Conservation (phyloP, 805 yeast genomes). For the Ogataea allantospora region DNA sequence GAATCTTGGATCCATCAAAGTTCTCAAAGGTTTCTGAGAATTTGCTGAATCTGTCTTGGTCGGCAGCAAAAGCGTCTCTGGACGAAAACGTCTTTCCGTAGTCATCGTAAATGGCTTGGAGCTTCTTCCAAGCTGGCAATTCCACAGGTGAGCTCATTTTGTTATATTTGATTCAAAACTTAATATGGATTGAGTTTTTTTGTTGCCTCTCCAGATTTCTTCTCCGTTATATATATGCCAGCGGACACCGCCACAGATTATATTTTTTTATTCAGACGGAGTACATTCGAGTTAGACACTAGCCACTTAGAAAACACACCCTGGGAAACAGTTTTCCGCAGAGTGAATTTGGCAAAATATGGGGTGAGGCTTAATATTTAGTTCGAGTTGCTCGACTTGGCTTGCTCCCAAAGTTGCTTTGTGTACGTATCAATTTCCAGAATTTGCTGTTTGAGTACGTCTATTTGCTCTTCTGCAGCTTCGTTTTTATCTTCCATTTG, state of each 20-base stretch:
- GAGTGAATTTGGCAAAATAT: slow-evolving; percentile 4
- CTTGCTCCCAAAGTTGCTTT: slow-evolving; percentile 41
- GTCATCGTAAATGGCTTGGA: slow-evolving; percentile 67
- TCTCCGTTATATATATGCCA: slow-evolving; percentile 2
- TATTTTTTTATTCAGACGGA: not conserved
- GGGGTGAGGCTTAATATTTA: not conserved
- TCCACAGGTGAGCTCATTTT: slow-evolving; percentile 43
- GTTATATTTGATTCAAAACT: not conserved
- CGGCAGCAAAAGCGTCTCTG: slow-evolving; percentile 72
- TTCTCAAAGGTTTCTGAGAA: slow-evolving; percentile 76
- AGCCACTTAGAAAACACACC: not conserved
- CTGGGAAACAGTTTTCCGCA: slow-evolving; percentile 18
- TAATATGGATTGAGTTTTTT: not conserved
- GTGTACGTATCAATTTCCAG: slow-evolving; percentile 44
- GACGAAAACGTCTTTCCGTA: slow-evolving; percentile 72
- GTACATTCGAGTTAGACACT: no score
- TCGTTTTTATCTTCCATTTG: slow-evolving; percentile 49
- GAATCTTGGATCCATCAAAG: slow-evolving; percentile 82
- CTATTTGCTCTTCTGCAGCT: slow-evolving; percentile 47
- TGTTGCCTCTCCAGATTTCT: slow-evolving; percentile 10
- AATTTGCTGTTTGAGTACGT: slow-evolving; percentile 51
- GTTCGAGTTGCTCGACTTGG: slow-evolving; percentile 3
- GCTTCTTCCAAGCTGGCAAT: slow-evolving; percentile 79
- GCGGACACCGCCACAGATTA: slow-evolving; percentile 10
- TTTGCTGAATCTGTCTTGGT: slow-evolving; percentile 72